Evolutionary conservation across 208 protist species (phyloP), one percentile per base, ranked within the genome.

Genomic region (Leishmania braziliensis): DNA sequence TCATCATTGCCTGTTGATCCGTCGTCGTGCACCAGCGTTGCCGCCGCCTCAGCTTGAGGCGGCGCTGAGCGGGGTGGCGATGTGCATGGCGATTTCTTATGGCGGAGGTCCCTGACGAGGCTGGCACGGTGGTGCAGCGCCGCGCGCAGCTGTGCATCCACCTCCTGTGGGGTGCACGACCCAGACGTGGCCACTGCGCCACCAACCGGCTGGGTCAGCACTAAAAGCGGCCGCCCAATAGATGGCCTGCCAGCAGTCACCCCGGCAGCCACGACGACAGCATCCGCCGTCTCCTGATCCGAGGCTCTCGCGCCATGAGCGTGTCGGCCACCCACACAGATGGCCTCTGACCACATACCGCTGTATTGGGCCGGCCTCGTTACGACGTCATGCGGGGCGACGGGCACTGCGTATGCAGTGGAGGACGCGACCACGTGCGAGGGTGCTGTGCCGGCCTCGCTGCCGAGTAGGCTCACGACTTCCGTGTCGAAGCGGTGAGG

Each of bases 401-500:
- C 69, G 9, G 69, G 46, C 69, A 39, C 46, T 39, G 33, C 12
- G 63, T 68, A 39, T 68, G 63, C 29, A 68, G 33, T 68, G 63
- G 63, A 36, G 33, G 63, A 68, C 63, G 63, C 33, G 63, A 14
- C 33, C 63, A 43, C 53, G 29, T 48, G 33, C 72, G 36, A 50
- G 36, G 53, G 54, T 66, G 74, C 53, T 43, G 54, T 29, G 39
- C 39, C 74, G 56, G 74, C 36, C 33, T 80, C 66, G 39, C 56
- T 77, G 43, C 77, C 74, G 56, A 85, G 77, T 1, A 46, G 10
- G n/a, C 76, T 81, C 77, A 85, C 77, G 36, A 74, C 51, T 39
- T 85, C 82, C 5, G 69, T 18, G 71, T 85, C 82, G 60, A 85
- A 85, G 68, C n/a, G 43, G 56, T 18, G 43, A 39, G 18, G 46